Base-by-base conservation (phyloP, 768 basidiomycete genomes). In the Astraeus odoratus region DNA sequence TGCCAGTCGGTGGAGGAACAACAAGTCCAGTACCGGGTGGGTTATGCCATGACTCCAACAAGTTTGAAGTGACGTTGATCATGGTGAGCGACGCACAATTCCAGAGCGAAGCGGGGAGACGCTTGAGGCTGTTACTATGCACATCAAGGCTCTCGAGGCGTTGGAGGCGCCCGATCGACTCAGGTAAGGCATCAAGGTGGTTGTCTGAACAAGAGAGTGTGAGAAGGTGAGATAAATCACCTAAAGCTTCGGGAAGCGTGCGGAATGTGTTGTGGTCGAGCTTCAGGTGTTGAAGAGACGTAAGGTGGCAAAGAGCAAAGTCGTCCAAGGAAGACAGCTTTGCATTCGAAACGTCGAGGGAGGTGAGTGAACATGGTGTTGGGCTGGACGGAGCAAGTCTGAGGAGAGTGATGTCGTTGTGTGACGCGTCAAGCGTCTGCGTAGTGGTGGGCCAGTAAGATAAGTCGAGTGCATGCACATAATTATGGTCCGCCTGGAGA, bases 171-270 rank as follows among this genome's bases (percentile, higher is more conserved):
- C 91, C 91, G 39, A 98, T 81, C 33, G 77, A 79, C 9, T 70
- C 61, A 0, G 96, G 96, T 0, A 98, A 73, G 13, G 73, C 65
- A 44, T 79, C 78, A 16, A 99, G 75, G 52, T 83, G 76, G 66
- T 98, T 98, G 63, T 97, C 89, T n/a, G 89, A 87, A 58, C 89
- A 90, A 9, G 86, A 86, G 6, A 99, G 75, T 0, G 67, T 70
- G 53, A 81, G 72, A 26, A 99, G 78, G 47, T 76, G 75, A 20
- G 63, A 67, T 33, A 98, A 78, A 18, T 82, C 76, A 37, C 86
- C 88, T 8, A 98, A 66, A 22, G 80, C 77, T n/a, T 92, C 82
- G 0, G 95, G 93, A 18, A 98, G 77, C 8, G 77, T 69, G 5
- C 82, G 83, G 57, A 98, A 83, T 27, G 83, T 75, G 65, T 98